Evolutionary conservation across 805 yeast genomes (phyloP), one percentile per base, ranked within the genome.

Genomic region (Candida loeiensis): DNA sequence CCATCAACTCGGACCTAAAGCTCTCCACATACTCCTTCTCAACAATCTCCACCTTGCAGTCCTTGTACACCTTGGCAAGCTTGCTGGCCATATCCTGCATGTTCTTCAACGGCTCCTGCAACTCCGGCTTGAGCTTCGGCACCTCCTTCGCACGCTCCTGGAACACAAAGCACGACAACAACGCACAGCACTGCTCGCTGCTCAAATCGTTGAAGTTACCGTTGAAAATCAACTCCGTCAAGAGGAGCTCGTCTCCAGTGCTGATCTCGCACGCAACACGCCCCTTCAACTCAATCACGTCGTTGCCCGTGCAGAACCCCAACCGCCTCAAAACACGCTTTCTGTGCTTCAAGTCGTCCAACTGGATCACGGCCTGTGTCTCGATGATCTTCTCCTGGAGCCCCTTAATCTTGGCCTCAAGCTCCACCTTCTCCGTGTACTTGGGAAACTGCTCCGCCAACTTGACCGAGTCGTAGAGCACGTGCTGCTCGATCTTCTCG

Each of bases 241-340:
- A 64, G 46, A 88, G 58, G 40, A 88, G 65, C 63, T 88, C 96
- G 56, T 81, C 88, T 44, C 96, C 97, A 16, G 95, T 84, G 51
- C 91, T 81, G 51, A 91, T 91, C 55, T 91, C 97, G 63, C 98
- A 91, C 0, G 96, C 97, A 41, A 93, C 98, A 59, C 98, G 78
- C 41, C 99, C 99, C 64, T 93, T 93, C 54, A 93, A 73, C 60
- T 93, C 97, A 47, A 93, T 95, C 45, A 93, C 82, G 61, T 93
- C 99, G 47, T 78, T 75, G 39, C 80, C 81, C 2, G 95, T 82
- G 29, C 90, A 82, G 66, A 93, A 93, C 0, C 93, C 97, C 27
- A 93, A 74, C 56, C 96, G 79, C 61, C 98, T 80, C 51, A 93
- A 69, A 1, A 95, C 98, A 54, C 98, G 76, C 61, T 89, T 91